These are phyloP conservation scores for Sicyos baderoa DNA, from an alignment of 306 rosid genomes.

Conservation along the genomic window DNA sequence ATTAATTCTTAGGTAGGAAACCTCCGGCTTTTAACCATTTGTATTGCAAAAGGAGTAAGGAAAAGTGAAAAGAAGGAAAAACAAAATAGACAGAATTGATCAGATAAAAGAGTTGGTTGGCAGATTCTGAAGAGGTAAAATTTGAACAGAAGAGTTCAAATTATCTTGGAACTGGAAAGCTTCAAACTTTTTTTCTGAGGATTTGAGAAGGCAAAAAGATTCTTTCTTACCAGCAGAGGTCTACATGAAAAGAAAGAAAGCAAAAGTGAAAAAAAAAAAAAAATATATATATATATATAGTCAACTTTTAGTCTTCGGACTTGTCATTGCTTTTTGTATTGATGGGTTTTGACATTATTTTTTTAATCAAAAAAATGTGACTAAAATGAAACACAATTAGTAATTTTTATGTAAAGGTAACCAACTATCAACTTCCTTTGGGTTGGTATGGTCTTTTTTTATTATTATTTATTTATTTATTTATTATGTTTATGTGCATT, in stretches of 20 bases:
- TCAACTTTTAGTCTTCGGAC: not conserved
- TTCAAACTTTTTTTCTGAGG: not conserved
- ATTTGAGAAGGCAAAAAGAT: slow-evolving; percentile 7
- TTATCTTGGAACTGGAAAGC: not conserved
- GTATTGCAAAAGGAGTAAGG: not conserved
- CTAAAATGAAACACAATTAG: not conserved
- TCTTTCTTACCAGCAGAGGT: not conserved
- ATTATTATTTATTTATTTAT: no score
- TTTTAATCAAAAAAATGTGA: not conserved
- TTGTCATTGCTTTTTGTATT: not conserved
- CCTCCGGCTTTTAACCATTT: no score
- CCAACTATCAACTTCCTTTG: no score
- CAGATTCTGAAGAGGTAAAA: not conserved
- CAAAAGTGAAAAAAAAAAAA: not conserved
- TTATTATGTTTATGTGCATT: no score
- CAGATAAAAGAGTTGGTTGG: not conserved
- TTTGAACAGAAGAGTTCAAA: not conserved
- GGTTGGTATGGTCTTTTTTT: not conserved
- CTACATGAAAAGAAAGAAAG: slow-evolving; percentile 4
- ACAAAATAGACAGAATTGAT: not conserved
- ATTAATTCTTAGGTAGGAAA: not conserved
- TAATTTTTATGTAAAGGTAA: not conserved
- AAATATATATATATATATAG: no score
- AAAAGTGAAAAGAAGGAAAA: not conserved
- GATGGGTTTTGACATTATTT: not conserved